Evolutionary conservation across 192 early-diverging fungal species (phyloP).

Genomic region (Bifiguratus adelaidae): DNA sequence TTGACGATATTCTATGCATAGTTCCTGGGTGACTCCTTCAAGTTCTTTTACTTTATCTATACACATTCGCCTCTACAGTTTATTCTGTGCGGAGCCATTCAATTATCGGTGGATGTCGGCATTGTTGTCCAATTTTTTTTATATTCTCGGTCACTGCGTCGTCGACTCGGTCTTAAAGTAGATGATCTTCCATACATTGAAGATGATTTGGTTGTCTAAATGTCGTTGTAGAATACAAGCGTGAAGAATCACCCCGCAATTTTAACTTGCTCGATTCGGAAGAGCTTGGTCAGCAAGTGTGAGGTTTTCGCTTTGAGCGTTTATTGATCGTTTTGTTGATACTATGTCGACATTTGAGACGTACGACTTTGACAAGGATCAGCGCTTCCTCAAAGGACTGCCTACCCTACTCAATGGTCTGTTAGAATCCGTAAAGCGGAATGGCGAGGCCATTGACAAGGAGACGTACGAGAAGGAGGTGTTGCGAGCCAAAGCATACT

Average conservation of each 20-base stretch:
- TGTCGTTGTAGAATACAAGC: background rate
- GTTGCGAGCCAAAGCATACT: slow-evolving; percentile 33
- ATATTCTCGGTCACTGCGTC: slow-evolving; percentile 18
- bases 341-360: no score
- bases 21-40: slow-evolving; percentile 45
- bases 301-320: no score
- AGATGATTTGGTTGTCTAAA: no score
- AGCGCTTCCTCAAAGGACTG: slow-evolving; percentile 25
- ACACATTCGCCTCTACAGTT: slow-evolving; percentile 39
- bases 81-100: slow-evolving; percentile 38
- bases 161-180: background rate
- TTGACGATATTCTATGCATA: slow-evolving; percentile 6
- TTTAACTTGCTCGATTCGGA: no score
- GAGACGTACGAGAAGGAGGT: slow-evolving; percentile 27
- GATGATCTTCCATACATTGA: background rate
- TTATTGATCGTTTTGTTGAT: no score
- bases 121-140: slow-evolving; percentile 38
- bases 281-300: no score
- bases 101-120: slow-evolving; percentile 34
- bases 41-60: slow-evolving; percentile 41
- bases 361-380: slow-evolving; percentile 33
- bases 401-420: slow-evolving; percentile 25
- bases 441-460: slow-evolving; percentile 19
- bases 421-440: slow-evolving; percentile 14
- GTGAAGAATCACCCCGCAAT: no score